Conservation (phyloP, 441 rosid genomes). For the Adansonia grandidieri region DNA sequence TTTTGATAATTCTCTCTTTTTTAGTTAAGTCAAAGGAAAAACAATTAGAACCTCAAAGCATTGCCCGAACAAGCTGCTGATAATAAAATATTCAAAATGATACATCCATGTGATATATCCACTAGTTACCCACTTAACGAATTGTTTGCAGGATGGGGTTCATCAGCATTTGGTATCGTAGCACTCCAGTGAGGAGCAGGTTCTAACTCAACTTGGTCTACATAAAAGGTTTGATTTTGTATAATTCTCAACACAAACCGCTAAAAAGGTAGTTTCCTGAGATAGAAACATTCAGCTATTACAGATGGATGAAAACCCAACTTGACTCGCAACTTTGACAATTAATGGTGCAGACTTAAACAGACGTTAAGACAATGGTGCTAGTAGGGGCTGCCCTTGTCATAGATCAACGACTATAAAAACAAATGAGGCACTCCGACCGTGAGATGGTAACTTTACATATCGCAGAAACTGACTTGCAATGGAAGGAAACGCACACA, state of each 20-base stretch:
- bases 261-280: slow-evolving; percentile 88
- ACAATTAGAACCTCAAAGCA: neutral
- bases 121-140: slow-evolving; percentile 52
- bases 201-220: slow-evolving; percentile 99
- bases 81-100: slow-evolving; percentile 3
- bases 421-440: slow-evolving; percentile 11
- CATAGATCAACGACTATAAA: slow-evolving; percentile 15
- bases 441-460: slow-evolving; percentile 1
- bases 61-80: neutral
- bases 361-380: neutral
- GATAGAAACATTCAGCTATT: slow-evolving; percentile 34
- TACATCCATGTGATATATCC: neutral
- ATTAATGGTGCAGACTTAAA: neutral
- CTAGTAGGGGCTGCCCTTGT: neutral
- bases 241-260: slow-evolving; percentile 95
- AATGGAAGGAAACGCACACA: neutral
- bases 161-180: slow-evolving; percentile 59
- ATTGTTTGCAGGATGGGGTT: slow-evolving; percentile 39
- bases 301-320: neutral
- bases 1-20: neutral
- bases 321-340: neutral
- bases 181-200: slow-evolving; percentile 88
- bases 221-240: slow-evolving; percentile 84
- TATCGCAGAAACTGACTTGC: neutral
- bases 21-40: too few relatives aligned